Evolutionary conservation across 805 yeast genomes (phyloP), one percentile per base, ranked within the genome.

Genomic region (Ogataea chonburiensis): DNA sequence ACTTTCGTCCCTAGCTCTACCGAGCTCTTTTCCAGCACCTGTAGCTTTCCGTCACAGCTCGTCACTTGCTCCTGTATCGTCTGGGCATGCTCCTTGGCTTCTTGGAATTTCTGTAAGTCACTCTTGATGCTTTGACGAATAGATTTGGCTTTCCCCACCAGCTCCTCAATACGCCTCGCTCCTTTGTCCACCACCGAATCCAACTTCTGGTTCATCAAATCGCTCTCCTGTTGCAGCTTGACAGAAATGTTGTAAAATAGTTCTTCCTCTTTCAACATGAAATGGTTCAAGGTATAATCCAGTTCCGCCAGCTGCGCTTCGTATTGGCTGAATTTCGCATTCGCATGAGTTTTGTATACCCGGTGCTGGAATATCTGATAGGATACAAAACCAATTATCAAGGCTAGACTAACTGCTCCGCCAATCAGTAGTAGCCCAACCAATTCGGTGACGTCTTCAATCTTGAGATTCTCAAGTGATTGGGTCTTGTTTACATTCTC

Each of bases 241-340:
- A 24, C 22, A 3, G 37, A 35, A 16, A 32, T 27, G 16, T 37
- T 36, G 17, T 17, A 28, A 17, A 46, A 43, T 6, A 45, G 28
- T 10, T 49, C 53, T 11, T 46, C 49, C 16, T 50, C 53, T n/a
- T 41, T 37, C 12, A 42, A 42, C 12, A 47, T n/a, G 15, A 28
- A 28, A 5, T 34, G 32, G 18, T 34, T 18, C 29, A 35, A 16
- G 7, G 12, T 19, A 9, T 18, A 14, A 24, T 24, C 24, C 7
- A 28, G 15, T 17, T 35, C 26, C 7, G 7, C 18, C 21, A 35
- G 17, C 17, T 24, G 23, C 4, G 19, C 10, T 17, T 34, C 32
- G 13, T 12, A 13, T 6, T 21, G 15, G 7, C 8, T 5, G n/a
- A 29, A 14, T 20, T 13, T 24, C 5, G 15, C 10, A 5, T 11